phyloP scores from a whole-genome alignment of 768 basidiomycete genomes.

The Pisolithus sp. region DNA sequence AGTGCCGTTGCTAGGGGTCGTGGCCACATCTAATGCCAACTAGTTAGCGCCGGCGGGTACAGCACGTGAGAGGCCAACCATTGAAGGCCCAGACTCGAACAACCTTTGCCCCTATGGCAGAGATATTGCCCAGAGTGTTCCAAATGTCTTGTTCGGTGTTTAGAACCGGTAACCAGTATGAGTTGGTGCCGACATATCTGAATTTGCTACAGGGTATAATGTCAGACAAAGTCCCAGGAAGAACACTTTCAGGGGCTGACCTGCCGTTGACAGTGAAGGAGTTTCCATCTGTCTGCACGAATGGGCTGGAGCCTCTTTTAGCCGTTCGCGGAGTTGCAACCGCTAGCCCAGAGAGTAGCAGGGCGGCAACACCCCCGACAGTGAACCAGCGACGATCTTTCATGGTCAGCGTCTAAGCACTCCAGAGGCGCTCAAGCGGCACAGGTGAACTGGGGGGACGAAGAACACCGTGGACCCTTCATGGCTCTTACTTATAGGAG shows the following conservation, averaged over 20 bases:
- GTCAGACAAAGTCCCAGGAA: conserved; percentile 10
- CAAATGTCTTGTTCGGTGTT: conserved; percentile 52
- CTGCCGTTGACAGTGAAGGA: conserved; percentile 52
- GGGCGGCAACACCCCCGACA: conserved; percentile 17
- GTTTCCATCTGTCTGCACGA: conserved; percentile 39
- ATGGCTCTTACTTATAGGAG: conserved; percentile 13
- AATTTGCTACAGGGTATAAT: conserved; percentile 32
- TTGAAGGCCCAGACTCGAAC: conserved; percentile 72
- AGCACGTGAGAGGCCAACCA: conserved; percentile 29
- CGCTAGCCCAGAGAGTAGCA: conserved; percentile 26
- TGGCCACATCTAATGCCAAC: conserved; percentile 38
- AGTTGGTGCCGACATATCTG: conserved; percentile 50
- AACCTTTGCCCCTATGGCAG: conserved; percentile 48
- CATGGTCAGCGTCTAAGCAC: conserved; percentile 27
- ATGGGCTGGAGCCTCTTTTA: conserved; percentile 31
- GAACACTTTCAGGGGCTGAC: conserved; percentile 20
- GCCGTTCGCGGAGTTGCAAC: conserved; percentile 28
- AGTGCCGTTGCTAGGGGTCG: conserved; percentile 48
- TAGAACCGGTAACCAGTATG: conserved; percentile 58
- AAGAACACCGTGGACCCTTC: neutral
- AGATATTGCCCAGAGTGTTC: conserved; percentile 51
- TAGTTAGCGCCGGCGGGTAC: conserved; percentile 6
- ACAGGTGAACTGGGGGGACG: neutral
- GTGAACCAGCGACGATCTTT: conserved; percentile 25
- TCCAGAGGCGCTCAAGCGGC: neutral